Percentiles rank a stretch among this genome's conserved stretches.
phyloP scores from a whole-genome alignment of 2,329 filamentous ascomycete species.

The Cadophora sp. region DNA sequence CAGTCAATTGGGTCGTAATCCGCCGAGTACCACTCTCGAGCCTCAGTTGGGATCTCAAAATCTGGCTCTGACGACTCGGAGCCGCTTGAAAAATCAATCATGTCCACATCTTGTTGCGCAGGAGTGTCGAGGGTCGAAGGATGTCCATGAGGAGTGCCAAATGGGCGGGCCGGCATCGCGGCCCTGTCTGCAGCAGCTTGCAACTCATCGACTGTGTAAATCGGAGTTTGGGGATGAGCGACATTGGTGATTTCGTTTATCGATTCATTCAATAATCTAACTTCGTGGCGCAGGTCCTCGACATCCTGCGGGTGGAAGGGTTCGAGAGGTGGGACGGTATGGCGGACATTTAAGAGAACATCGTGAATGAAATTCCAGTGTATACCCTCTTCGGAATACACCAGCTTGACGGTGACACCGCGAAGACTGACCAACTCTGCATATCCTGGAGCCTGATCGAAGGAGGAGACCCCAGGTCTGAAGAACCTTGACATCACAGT shows the following conservation, averaged over 20 bases:
- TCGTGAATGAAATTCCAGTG: neutral
- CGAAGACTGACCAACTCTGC: neutral
- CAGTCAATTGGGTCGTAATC: too few relatives aligned
- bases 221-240: neutral
- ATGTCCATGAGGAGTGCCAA: too few relatives aligned
- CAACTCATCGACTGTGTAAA: neutral
- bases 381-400: neutral
- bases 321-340: too few relatives aligned
- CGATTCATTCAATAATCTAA: neutral
- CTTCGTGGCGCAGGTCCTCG: neutral
- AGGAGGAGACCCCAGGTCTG: neutral
- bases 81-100: too few relatives aligned
- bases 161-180: too few relatives aligned
- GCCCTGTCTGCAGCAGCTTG: neutral
- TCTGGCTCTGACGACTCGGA: too few relatives aligned
- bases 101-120: too few relatives aligned
- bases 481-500: neutral
- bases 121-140: too few relatives aligned
- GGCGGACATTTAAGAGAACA: neutral
- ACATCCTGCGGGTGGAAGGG: neutral
- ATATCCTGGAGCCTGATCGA: neutral
- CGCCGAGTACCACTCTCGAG: too few relatives aligned
- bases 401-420: neutral
- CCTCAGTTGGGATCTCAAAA: too few relatives aligned
- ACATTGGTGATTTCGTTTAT: neutral